These are phyloP conservation scores for Trypanosoma theileri DNA, from an alignment of 208 protist species.

Conservation along the genomic window DNA sequence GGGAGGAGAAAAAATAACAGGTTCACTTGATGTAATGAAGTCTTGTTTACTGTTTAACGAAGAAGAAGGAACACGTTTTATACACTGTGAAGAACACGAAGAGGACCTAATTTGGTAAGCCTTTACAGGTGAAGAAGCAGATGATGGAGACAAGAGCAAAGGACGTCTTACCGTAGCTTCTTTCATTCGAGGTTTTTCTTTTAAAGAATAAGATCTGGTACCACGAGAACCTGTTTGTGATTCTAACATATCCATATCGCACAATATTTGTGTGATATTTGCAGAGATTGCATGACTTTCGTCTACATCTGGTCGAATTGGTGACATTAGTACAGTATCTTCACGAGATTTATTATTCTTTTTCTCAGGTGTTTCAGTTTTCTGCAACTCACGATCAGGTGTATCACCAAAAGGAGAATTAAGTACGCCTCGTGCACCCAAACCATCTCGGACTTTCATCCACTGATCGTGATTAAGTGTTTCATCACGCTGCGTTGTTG, in stretches of 20 bases:
- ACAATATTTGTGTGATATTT: constrained; percentile 21
- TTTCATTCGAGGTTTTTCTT: background rate
- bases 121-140: constrained; percentile 9
- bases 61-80: background rate
- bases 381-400: background rate
- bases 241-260: background rate
- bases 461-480: constrained; percentile 29
- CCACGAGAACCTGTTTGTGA: background rate
- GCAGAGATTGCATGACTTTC: constrained; percentile 13
- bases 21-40: background rate
- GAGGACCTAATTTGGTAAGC: background rate
- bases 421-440: background rate
- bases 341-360: background rate
- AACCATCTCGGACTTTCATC: constrained; percentile 10
- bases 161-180: background rate
- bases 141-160: constrained; percentile 14
- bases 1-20: constrained; percentile 9
- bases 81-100: background rate
- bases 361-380: background rate
- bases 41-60: background rate
- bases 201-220: background rate
- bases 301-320: constrained; percentile 23
- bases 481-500: constrained; percentile 18
- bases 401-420: constrained; percentile 17
- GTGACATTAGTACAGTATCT: constrained; percentile 9